A percentile compares a stretch with the other conserved stretches of the same genome.
Conservation (phyloP, 2,329 filamentous ascomycete genomes). For the Aspergillus fijiensis region DNA sequence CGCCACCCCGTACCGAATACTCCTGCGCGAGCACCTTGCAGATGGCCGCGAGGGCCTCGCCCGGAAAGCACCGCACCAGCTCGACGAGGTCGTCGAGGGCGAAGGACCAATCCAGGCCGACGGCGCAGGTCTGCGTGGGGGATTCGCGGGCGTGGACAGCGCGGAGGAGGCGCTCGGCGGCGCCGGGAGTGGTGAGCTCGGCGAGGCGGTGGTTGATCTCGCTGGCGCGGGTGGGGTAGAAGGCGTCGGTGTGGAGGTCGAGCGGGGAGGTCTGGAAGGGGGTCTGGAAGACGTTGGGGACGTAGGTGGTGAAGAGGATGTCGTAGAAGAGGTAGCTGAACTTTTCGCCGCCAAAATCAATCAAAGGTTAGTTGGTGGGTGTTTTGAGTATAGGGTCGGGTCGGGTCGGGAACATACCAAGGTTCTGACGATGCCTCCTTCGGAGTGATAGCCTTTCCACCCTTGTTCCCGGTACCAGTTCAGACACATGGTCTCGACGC, state of each 20-base stretch:
- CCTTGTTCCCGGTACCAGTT: conserved; percentile 78
- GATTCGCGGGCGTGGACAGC: conserved; percentile 67
- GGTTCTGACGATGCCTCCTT: conserved; percentile 89
- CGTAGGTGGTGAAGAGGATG: conserved; percentile 77
- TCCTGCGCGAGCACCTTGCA: conserved; percentile 97
- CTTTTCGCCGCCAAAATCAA: no score
- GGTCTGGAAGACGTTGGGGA: conserved; percentile 97
- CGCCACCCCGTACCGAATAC: conserved; percentile 80
- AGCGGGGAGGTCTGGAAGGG: conserved; percentile 90
- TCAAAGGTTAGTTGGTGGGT: no score
- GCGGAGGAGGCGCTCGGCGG: conserved; percentile 65
- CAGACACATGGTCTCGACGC: conserved; percentile 91
- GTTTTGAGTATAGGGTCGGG: no score
- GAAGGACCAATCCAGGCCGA: conserved; percentile 90
- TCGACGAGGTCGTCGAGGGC: conserved; percentile 74
- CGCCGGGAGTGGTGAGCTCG: conserved; percentile 76
- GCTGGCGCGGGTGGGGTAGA: conserved; percentile 79
- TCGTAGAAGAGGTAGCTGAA: conserved; percentile 92
- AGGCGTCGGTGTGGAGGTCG: conserved; percentile 88
- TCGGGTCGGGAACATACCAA: conserved; percentile 45
- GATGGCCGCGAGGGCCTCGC: conserved; percentile 75
- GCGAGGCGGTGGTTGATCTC: conserved; percentile 87
- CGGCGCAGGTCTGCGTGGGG: conserved; percentile 75
- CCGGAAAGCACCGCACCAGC: conserved; percentile 73
- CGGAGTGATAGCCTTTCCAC: conserved; percentile 93